phyloP scores from a whole-genome alignment of 768 basidiomycete genomes.

The Leccinum subgranulosum region DNA sequence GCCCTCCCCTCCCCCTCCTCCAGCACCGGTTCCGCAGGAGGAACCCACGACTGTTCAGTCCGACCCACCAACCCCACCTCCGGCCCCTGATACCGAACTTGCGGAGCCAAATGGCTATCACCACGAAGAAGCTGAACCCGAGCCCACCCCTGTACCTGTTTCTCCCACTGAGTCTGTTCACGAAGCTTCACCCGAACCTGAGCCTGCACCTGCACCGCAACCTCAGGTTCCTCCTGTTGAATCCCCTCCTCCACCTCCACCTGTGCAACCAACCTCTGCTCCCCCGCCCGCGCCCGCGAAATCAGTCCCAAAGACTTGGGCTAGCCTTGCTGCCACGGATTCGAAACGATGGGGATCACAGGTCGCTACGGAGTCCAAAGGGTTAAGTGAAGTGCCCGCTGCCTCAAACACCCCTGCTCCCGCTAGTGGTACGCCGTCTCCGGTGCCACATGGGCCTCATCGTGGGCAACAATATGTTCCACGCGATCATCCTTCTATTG shows the following conservation, averaged over 20 bases:
- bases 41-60: slow-evolving; percentile 38
- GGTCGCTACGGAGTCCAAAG: slow-evolving; percentile 74
- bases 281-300: slow-evolving; percentile 35
- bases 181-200: slow-evolving; percentile 26
- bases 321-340: slow-evolving; percentile 83
- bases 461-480: slow-evolving; percentile 36
- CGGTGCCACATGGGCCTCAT: slow-evolving; percentile 32
- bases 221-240: slow-evolving; percentile 9
- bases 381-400: slow-evolving; percentile 62
- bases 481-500: slow-evolving; percentile 41
- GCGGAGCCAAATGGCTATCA: slow-evolving; percentile 42
- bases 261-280: slow-evolving; percentile 29
- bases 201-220: slow-evolving; percentile 23
- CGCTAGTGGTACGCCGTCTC: slow-evolving; percentile 36
- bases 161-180: slow-evolving; percentile 21
- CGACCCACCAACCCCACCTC: slow-evolving; percentile 32
- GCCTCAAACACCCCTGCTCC: slow-evolving; percentile 40
- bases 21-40: slow-evolving; percentile 34
- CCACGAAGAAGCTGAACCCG: slow-evolving; percentile 31
- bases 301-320: slow-evolving; percentile 79
- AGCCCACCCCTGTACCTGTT: slow-evolving; percentile 26
- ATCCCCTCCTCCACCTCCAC: slow-evolving; percentile 29
- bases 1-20: slow-evolving; percentile 25
- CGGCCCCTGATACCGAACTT: slow-evolving; percentile 38
- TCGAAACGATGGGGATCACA: slow-evolving; percentile 81